Percentiles rank a stretch among this genome's conserved stretches.
These are phyloP conservation scores for Bonnemaisonia californica DNA, from an alignment of 31 red algal genomes.

Conservation along the genomic window DNA sequence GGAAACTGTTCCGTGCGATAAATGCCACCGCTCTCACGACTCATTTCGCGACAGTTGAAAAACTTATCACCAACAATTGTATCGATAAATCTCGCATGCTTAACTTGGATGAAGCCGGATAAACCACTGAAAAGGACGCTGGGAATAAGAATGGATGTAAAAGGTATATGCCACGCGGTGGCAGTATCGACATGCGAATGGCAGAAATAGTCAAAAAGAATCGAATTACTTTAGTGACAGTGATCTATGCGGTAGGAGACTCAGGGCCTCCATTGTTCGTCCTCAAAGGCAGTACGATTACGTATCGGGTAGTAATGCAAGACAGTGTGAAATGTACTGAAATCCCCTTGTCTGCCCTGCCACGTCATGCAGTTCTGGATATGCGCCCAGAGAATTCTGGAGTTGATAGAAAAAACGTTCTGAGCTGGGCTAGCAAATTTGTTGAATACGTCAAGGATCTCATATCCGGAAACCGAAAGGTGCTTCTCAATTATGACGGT, in stretches of 20 bases:
- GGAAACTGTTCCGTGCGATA: neutral
- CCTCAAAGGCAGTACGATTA: neutral
- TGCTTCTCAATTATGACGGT: conserved; percentile 46
- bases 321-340: neutral
- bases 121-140: conserved; percentile 1
- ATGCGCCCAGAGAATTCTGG: no score
- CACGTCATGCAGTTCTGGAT: no score
- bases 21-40: conserved; percentile 13
- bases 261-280: neutral
- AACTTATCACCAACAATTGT: neutral
- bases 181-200: neutral
- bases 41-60: neutral
- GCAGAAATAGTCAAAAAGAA: neutral
- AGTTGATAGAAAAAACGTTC: no score
- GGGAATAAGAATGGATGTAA: neutral
- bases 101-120: neutral
- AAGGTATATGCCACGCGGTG: neutral
- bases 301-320: conserved; percentile 29
- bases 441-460: no score
- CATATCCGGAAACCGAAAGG: no score
- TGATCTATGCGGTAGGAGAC: neutral
- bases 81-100: neutral
- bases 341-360: no score
- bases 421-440: no score
- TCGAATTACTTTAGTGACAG: neutral